These are phyloP conservation scores for Plenodomus tracheiphilus DNA, from an alignment of 2,329 filamentous ascomycete genomes.

Conservation along the genomic window DNA sequence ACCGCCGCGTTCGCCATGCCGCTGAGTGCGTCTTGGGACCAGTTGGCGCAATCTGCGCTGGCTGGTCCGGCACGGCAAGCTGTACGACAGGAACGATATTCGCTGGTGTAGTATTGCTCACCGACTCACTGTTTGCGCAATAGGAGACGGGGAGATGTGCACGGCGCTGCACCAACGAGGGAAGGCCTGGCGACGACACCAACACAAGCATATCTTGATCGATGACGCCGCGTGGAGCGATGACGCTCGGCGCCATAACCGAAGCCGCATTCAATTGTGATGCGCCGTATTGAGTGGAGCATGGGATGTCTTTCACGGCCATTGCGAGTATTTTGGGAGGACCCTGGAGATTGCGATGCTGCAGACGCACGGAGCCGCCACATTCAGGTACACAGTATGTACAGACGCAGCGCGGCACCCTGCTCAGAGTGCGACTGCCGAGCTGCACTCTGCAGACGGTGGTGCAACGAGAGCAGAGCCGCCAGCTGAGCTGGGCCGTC, in stretches of 20 bases:
- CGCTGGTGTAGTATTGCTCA: not conserved
- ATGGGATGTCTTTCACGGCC: not conserved
- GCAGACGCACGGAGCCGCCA: not conserved
- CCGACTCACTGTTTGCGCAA: not conserved
- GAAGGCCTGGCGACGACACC: not conserved
- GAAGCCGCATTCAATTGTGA: not conserved
- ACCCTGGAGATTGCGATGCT: not conserved
- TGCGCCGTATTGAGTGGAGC: not conserved
- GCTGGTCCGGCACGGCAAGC: not conserved
- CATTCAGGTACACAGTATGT: no score
- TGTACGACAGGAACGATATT: not conserved
- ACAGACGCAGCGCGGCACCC: not conserved
- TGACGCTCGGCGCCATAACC: not conserved
- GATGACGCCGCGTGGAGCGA: not conserved
- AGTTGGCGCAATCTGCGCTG: not conserved
- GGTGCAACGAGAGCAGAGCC: not conserved
- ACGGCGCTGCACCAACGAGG: not conserved
- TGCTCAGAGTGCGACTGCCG: not conserved
- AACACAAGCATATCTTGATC: not conserved
- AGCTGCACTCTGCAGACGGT: not conserved
- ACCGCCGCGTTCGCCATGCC: not conserved
- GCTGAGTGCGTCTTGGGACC: not conserved
- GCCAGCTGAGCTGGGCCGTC: not conserved
- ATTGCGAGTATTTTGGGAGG: not conserved
- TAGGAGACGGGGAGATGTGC: not conserved